phyloP scores from a whole-genome alignment of 2,329 filamentous ascomycete genomes.

The Didymella exigua region DNA sequence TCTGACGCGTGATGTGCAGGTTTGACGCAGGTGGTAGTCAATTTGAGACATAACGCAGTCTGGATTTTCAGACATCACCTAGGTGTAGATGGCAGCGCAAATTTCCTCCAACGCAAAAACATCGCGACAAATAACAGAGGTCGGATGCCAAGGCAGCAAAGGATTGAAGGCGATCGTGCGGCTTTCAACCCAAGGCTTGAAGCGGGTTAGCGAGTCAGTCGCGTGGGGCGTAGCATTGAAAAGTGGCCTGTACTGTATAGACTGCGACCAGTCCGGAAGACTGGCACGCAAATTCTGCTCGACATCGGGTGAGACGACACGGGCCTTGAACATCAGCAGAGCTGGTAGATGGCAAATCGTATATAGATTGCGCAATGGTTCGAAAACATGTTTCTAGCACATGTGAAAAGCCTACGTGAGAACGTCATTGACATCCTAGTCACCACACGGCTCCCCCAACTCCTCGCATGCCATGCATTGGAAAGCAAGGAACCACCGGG shows the following conservation, averaged over 20 bases:
- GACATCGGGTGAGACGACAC: neutral
- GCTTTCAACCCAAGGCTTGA: neutral
- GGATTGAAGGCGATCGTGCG: neutral
- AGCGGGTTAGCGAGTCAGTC: slow-evolving; percentile 10
- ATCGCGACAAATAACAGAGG: neutral
- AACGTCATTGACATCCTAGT: neutral
- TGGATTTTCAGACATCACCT: neutral
- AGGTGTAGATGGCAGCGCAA: neutral
- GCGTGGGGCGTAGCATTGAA: neutral
- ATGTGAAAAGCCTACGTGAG: slow-evolving; percentile 8
- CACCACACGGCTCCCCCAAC: slow-evolving; percentile 16
- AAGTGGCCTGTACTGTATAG: neutral
- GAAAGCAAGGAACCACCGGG: slow-evolving; percentile 40
- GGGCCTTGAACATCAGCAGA: neutral
- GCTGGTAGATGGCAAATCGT: slow-evolving; percentile 5
- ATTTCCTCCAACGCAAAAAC: neutral
- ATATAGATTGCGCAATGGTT: slow-evolving; percentile 10
- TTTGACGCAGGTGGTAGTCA: neutral
- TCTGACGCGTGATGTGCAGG: neutral
- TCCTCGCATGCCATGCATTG: slow-evolving; percentile 40
- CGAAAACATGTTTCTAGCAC: slow-evolving; percentile 12
- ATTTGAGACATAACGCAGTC: neutral
- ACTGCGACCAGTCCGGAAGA: neutral
- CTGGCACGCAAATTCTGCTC: neutral
- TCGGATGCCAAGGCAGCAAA: neutral